Evolutionary conservation across 2,329 filamentous ascomycete species (phyloP), one percentile per base, ranked within the genome.

Genomic region (Penicillium polonicum): DNA sequence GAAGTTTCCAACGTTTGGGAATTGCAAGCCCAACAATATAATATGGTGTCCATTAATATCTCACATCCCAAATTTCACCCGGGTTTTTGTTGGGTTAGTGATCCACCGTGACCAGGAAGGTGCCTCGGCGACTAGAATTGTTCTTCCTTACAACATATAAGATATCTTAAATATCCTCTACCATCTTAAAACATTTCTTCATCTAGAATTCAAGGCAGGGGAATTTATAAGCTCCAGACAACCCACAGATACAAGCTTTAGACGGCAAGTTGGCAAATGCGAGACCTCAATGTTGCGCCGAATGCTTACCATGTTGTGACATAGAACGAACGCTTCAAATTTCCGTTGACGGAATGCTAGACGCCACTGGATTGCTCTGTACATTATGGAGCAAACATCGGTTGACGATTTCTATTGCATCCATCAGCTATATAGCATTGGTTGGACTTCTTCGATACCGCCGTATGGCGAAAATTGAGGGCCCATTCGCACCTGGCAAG

Each of bases 391-490:
- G 17, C 21, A 38, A 15, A 15, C 2, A 38, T 15, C 12, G 10
- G 3, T 5, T 49, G 8, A 21, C 41, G 3, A 45, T 52, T 45
- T 41, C 13, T 3, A 12, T 52, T 10, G 23, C 12, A 1, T 36
- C 31, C 23, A 27, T n/a, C 7, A 27, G 50, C 15, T 55, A 58
- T 25, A 31, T 58, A 31, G 13, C 21, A 19, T 8, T 55, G 2
- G 51, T 55, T 4, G 10, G 23, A 10, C 12, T 31, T 35, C 21
- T 42, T 13, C 50, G 56, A 12, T 58, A 55, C 39, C 21, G 45
- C 38, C 56, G 56, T n/a, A 54, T 36, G 39, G 33, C 17, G 13
- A 31, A 21, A 5, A 55, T 58, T 21, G 31, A 46, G 39, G 50
- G 39, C 21, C 38, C 56, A 31, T 58, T 50, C 21, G 31, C n/a